A percentile compares a stretch with the other conserved stretches of the same genome.
Conservation (phyloP, 176 grass and related monocot genomes). For the Avena insularis region DNA sequence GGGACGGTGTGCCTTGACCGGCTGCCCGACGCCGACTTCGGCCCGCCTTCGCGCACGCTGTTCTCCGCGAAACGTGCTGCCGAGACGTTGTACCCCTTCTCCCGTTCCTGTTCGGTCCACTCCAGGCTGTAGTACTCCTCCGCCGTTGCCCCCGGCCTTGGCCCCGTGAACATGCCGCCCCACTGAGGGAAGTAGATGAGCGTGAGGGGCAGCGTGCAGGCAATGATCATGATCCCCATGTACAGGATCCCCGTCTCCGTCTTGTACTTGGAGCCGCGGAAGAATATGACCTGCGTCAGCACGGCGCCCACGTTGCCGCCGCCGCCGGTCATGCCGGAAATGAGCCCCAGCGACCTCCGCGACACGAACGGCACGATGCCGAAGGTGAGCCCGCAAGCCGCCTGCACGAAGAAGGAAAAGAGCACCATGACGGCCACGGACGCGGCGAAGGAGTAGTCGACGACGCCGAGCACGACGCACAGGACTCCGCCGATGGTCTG, state of each 20-base stretch:
- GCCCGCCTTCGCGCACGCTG: conserved; percentile 59
- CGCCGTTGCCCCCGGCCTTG: conserved; percentile 42
- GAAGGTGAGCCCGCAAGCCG: conserved; percentile 82
- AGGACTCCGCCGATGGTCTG: conserved; percentile 68
- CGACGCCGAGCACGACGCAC: conserved; percentile 65
- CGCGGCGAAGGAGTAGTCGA: conserved; percentile 46
- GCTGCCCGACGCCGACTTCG: not conserved
- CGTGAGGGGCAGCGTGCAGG: conserved; percentile 63
- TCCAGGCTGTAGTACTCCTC: conserved; percentile 76
- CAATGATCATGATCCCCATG: conserved; percentile 92
- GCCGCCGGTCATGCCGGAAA: conserved; percentile 85
- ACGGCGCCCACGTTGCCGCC: conserved; percentile 85
- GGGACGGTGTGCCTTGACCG: conserved; percentile 64
- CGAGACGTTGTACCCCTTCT: conserved; percentile 40
- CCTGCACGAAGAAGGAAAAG: conserved; percentile 84
- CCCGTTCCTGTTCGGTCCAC: conserved; percentile 65
- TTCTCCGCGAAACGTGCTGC: conserved; percentile 75
- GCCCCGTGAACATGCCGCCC: conserved; percentile 61
- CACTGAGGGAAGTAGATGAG: conserved; percentile 87
- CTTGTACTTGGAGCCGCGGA: conserved; percentile 64
- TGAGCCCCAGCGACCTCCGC: conserved; percentile 69
- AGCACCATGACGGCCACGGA: conserved; percentile 74
- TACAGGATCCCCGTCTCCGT: conserved; percentile 78
- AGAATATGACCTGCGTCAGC: conserved; percentile 86
- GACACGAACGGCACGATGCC: conserved; percentile 85